phyloP scores from a whole-genome alignment of 306 rosid species.

The Sophora flavescens region DNA sequence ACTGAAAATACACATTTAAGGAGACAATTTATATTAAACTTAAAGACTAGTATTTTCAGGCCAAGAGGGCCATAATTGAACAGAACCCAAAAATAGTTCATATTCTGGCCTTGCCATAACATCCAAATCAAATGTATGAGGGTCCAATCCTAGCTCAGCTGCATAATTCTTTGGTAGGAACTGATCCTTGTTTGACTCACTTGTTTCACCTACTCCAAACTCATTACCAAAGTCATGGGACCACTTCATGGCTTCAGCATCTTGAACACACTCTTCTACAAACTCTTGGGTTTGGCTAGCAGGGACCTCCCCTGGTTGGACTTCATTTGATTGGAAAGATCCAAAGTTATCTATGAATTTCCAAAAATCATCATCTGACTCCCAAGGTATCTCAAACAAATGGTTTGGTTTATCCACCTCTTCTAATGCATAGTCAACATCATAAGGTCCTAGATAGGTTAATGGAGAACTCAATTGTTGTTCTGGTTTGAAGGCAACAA shows the following conservation, averaged over 20 bases:
- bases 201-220: constrained; percentile 59
- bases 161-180: constrained; percentile 42
- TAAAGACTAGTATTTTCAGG: constrained; percentile 43
- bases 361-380: constrained; percentile 76
- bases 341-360: constrained; percentile 58
- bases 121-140: constrained; percentile 45
- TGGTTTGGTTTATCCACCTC: constrained; percentile 54
- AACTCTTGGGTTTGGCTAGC: constrained; percentile 43
- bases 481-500: constrained; percentile 40
- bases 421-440: constrained; percentile 30
- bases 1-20: too few relatives aligned
- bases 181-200: constrained; percentile 40
- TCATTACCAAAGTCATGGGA: constrained; percentile 63
- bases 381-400: constrained; percentile 56
- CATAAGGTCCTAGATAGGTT: constrained; percentile 45
- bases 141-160: constrained; percentile 38
- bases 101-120: constrained; percentile 41
- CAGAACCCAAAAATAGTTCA: constrained; percentile 41
- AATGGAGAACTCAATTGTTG: constrained; percentile 47
- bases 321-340: constrained; percentile 42
- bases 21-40: neutral
- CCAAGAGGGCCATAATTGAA: constrained; percentile 53
- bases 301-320: constrained; percentile 37
- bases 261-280: constrained; percentile 38
- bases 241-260: constrained; percentile 57